phyloP scores from a whole-genome alignment of 257 asterid genomes.

The Mitragyna speciosa region DNA sequence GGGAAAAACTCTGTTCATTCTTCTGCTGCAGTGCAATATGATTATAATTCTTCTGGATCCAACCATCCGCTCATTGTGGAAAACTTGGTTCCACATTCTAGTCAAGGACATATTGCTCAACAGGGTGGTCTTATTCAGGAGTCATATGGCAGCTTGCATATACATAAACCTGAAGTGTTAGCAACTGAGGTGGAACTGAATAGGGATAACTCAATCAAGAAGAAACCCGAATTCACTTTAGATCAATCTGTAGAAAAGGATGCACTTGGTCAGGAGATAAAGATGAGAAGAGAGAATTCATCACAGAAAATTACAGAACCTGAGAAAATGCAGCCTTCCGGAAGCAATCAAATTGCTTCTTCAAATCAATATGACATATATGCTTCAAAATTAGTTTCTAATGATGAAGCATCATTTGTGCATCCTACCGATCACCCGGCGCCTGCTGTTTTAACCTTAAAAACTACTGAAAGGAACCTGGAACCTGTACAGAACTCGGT shows the following conservation, averaged over 20 bases:
- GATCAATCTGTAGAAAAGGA: conserved; percentile 47
- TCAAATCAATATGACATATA: conserved; percentile 34
- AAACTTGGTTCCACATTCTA: conserved; percentile 36
- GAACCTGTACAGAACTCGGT: conserved; percentile 32
- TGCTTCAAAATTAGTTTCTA: conserved; percentile 26
- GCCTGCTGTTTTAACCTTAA: conserved; percentile 33
- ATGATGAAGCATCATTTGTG: conserved; percentile 42
- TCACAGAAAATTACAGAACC: conserved; percentile 41
- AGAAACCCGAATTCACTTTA: conserved; percentile 41
- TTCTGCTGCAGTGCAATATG: conserved; percentile 34
- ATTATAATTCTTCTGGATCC: conserved; percentile 44
- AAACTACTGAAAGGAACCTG: conserved; percentile 40
- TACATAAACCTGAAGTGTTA: conserved; percentile 37
- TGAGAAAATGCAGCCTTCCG: conserved; percentile 36
- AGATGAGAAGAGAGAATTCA: conserved; percentile 53
- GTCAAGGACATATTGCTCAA: conserved; percentile 36
- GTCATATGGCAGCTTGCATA: conserved; percentile 32
- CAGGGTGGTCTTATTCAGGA: conserved; percentile 36
- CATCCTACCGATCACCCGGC: conserved; percentile 34
- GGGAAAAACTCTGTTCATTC: conserved; percentile 28
- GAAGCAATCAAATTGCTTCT: conserved; percentile 42
- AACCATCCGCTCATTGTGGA: conserved; percentile 39
- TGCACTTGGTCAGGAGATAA: conserved; percentile 38
- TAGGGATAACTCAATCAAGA: conserved; percentile 36
- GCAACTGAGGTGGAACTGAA: conserved; percentile 38